Evolutionary conservation across 139 green algal genomes (phyloP).

Genomic region (Picocystis salinarum): DNA sequence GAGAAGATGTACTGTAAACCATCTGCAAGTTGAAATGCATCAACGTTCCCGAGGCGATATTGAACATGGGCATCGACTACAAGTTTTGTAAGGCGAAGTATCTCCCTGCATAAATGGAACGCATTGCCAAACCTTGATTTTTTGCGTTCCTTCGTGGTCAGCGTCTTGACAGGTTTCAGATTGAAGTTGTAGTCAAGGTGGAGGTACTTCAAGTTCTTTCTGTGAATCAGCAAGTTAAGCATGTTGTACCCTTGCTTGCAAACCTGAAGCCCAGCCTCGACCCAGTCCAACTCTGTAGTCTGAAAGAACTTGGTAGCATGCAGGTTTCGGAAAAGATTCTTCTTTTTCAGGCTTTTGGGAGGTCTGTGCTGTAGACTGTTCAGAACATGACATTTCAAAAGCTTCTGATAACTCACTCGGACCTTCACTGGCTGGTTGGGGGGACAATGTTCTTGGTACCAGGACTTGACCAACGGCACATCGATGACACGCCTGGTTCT

Average conservation of each 20-base stretch:
- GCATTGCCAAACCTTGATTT: slow-evolving; percentile 97
- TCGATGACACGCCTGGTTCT: slow-evolving; percentile 70
- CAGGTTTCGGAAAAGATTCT: slow-evolving; percentile 65
- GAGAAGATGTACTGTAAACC: slow-evolving; percentile 98
- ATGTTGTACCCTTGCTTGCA: slow-evolving; percentile 99
- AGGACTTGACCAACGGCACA: slow-evolving; percentile 82
- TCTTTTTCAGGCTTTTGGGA: slow-evolving; percentile 76
- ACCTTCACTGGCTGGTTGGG: slow-evolving; percentile 84
- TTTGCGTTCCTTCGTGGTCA: slow-evolving; percentile 99
- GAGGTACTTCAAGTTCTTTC: slow-evolving; percentile 99
- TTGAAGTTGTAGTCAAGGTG: slow-evolving; percentile 99
- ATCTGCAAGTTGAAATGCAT: slow-evolving; percentile 97
- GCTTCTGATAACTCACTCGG: slow-evolving; percentile 97
- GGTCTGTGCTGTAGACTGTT: slow-evolving; percentile 81
- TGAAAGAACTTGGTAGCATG: slow-evolving; percentile 99
- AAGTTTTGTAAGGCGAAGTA: slow-evolving; percentile 96
- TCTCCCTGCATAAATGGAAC: slow-evolving; percentile 97
- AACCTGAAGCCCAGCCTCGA: slow-evolving; percentile 87
- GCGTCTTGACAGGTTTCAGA: slow-evolving; percentile 98
- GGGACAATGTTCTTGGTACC: slow-evolving; percentile 74
- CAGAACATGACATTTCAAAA: slow-evolving; percentile 97
- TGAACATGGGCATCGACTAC: slow-evolving; percentile 93
- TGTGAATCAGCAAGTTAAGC: slow-evolving; percentile 99
- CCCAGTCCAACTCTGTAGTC: slow-evolving; percentile 96
- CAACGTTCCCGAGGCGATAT: slow-evolving; percentile 91